Percentiles rank a stretch among this genome's conserved stretches.
These are phyloP conservation scores for Trifolium dubium DNA, from an alignment of 306 rosid genomes.

Conservation along the genomic window DNA sequence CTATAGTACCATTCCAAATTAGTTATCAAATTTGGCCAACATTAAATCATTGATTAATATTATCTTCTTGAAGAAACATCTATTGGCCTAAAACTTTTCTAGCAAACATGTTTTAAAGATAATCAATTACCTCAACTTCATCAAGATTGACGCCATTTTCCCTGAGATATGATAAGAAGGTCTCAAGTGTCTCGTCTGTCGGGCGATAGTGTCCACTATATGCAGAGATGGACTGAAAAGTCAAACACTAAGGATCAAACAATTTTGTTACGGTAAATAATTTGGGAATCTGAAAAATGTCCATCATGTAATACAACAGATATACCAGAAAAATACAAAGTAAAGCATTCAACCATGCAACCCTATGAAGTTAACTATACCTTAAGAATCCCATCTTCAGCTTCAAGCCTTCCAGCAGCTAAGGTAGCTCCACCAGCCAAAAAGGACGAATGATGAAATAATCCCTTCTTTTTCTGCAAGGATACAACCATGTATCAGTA, in stretches of 20 bases:
- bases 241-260: slow-evolving; percentile 47
- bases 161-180: slow-evolving; percentile 67
- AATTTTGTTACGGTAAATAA: slow-evolving; percentile 11
- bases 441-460: slow-evolving; percentile 88
- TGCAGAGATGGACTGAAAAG: slow-evolving; percentile 80
- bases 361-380: slow-evolving; percentile 41
- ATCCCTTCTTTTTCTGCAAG: slow-evolving; percentile 82
- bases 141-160: slow-evolving; percentile 76
- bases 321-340: background rate
- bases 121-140: slow-evolving; percentile 73
- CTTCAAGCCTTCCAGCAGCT: slow-evolving; percentile 91
- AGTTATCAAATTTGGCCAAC: slow-evolving; percentile 1
- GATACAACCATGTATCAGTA: slow-evolving; percentile 33
- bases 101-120: slow-evolving; percentile 23
- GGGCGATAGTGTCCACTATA: slow-evolving; percentile 99
- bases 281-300: slow-evolving; percentile 20
- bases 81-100: background rate
- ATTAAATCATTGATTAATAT: background rate
- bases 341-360: background rate
- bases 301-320: slow-evolving; percentile 1
- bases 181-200: slow-evolving; percentile 66
- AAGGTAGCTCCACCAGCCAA: slow-evolving; percentile 91
- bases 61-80: slow-evolving; percentile 20
- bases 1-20: background rate
- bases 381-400: slow-evolving; percentile 73